Evolutionary conservation across 805 yeast genomes (phyloP).

Genomic region (Ascoidea tarda): DNA sequence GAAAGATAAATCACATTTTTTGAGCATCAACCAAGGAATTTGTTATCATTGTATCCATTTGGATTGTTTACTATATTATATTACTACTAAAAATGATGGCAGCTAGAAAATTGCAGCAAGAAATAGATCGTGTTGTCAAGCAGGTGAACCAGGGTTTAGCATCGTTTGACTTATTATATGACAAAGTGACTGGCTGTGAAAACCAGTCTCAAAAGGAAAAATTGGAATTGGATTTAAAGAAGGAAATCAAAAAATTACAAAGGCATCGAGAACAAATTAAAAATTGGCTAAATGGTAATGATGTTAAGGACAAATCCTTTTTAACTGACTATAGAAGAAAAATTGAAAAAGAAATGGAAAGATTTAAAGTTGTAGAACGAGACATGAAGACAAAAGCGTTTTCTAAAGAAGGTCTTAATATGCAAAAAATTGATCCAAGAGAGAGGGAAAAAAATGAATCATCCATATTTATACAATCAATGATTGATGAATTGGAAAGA

Average conservation of each 20-base stretch:
- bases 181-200: constrained; percentile 69
- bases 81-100: constrained; percentile 20
- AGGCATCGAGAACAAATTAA: constrained; percentile 90
- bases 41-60: no score
- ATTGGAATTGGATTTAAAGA: constrained; percentile 80
- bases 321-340: constrained; percentile 61
- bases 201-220: constrained; percentile 86
- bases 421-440: constrained; percentile 60
- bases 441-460: constrained; percentile 38
- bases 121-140: constrained; percentile 85
- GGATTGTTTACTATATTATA: no score
- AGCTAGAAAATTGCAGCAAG: constrained; percentile 38
- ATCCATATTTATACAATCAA: constrained; percentile 7
- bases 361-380: constrained; percentile 89
- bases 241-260: constrained; percentile 90
- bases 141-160: constrained; percentile 86
- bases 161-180: constrained; percentile 75
- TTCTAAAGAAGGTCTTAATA: constrained; percentile 81
- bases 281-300: constrained; percentile 85
- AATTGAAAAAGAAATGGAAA: constrained; percentile 79
- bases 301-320: constrained; percentile 78
- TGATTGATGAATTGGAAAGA: constrained; percentile 9
- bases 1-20: no score
- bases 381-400: constrained; percentile 90
- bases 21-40: no score